phyloP scores from a whole-genome alignment of 2,329 filamentous ascomycete species.

The Trichoderma citrinoviride region DNA sequence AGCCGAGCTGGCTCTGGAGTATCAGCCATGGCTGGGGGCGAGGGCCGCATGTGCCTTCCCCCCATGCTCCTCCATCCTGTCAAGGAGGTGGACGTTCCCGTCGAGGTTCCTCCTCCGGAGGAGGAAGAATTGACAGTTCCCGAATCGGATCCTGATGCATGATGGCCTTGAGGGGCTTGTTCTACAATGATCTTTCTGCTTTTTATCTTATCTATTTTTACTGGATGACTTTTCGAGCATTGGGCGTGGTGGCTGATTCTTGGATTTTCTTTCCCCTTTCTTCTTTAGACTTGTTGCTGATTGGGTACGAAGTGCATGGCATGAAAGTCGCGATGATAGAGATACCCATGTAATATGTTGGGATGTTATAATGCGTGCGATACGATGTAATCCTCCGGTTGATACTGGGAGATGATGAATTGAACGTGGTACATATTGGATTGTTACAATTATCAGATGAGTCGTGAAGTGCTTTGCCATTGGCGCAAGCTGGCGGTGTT shows the following conservation, averaged over 20 bases:
- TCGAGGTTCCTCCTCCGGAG: conserved; percentile 54
- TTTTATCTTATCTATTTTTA: neutral
- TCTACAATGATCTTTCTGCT: neutral
- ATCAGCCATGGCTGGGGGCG: conserved; percentile 59
- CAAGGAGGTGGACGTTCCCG: conserved; percentile 68
- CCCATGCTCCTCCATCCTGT: conserved; percentile 88
- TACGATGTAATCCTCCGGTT: neutral
- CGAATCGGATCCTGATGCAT: conserved; percentile 48
- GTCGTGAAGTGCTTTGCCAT: neutral
- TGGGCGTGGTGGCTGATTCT: neutral
- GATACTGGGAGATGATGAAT: conserved; percentile 6
- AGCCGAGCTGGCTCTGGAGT: conserved; percentile 50
- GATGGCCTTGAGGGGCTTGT: conserved; percentile 4
- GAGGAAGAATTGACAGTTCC: conserved; percentile 40
- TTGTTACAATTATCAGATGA: neutral
- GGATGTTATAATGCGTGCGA: conserved; percentile 12
- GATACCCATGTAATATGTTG: conserved; percentile 7
- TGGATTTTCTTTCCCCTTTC: neutral
- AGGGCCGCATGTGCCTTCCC: conserved; percentile 86
- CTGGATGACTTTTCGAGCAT: neutral
- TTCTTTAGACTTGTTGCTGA: neutral
- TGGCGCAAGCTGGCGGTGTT: conserved; percentile 1
- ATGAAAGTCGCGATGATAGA: conserved; percentile 9
- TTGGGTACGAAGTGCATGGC: conserved; percentile 1
- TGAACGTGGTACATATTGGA: conserved; percentile 10